These are phyloP conservation scores for Puccinellia tenuiflora DNA, from an alignment of 176 grass and related monocot species.

Conservation along the genomic window DNA sequence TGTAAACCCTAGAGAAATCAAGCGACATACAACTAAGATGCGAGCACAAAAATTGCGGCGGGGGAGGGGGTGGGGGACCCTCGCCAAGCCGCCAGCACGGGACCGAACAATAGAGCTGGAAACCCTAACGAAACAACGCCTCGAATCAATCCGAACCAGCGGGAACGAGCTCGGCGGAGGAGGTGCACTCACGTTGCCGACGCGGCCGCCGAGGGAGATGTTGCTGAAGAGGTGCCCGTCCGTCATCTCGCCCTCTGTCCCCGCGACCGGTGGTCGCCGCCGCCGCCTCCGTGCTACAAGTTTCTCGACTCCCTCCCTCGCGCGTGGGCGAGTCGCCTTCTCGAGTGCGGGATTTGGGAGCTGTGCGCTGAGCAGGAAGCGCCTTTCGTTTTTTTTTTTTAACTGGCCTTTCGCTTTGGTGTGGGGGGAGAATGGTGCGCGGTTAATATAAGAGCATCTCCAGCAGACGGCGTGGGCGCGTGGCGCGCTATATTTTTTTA, in stretches of 20 bases:
- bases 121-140: neutral
- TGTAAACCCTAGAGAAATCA: slow-evolving; percentile 6
- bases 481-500: too few species aligned
- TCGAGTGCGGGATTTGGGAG: slow-evolving; percentile 4
- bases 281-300: neutral
- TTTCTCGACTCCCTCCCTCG: neutral
- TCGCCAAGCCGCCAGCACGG: neutral
- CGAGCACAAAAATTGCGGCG: slow-evolving; percentile 16
- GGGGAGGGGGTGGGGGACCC: too few species aligned
- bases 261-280: neutral
- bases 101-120: neutral
- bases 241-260: slow-evolving; percentile 19
- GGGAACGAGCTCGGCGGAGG: neutral
- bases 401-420: too few species aligned
- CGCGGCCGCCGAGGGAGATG: slow-evolving; percentile 79
- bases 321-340: neutral
- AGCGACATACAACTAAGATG: neutral
- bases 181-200: slow-evolving; percentile 56
- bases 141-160: neutral
- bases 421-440: too few species aligned
- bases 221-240: slow-evolving; percentile 68
- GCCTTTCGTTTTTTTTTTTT: too few species aligned
- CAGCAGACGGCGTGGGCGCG: too few species aligned
- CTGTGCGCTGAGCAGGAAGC: too few species aligned
- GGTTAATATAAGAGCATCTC: too few species aligned